Evolutionary conservation across 352 stramenopile genomes (phyloP).

Genomic region (Phytophthora constricta): DNA sequence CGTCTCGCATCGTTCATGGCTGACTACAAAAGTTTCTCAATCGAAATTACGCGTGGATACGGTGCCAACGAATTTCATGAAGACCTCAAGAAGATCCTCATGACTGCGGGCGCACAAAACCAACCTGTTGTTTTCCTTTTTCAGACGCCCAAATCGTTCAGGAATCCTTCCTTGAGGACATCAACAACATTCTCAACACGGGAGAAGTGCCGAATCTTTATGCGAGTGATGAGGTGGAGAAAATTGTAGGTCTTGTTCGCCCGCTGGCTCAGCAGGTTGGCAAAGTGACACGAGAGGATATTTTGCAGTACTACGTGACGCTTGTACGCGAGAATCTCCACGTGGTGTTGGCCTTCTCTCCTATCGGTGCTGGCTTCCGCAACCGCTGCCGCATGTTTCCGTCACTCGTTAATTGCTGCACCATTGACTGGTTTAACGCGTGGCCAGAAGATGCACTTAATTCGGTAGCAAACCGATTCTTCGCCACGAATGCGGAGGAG

Average conservation of each 20-base stretch:
- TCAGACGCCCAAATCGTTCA: slow-evolving; percentile 94
- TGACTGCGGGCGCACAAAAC: slow-evolving; percentile 88
- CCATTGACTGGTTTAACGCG: slow-evolving; percentile 97
- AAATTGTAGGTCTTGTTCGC: slow-evolving; percentile 88
- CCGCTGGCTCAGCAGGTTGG: slow-evolving; percentile 77
- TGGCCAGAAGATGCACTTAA: slow-evolving; percentile 95
- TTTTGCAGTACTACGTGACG: slow-evolving; percentile 88
- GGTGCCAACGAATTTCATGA: slow-evolving; percentile 92
- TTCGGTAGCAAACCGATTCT: slow-evolving; percentile 92
- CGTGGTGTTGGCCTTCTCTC: slow-evolving; percentile 93
- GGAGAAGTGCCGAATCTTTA: slow-evolving; percentile 95
- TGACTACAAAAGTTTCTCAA: slow-evolving; percentile 91
- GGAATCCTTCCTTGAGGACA: slow-evolving; percentile 94
- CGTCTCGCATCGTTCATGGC: slow-evolving; percentile 92
- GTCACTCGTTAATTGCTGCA: slow-evolving; percentile 94
- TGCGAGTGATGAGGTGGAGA: slow-evolving; percentile 90
- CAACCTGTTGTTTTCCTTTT: slow-evolving; percentile 94
- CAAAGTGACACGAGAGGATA: slow-evolving; percentile 87
- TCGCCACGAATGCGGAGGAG: slow-evolving; percentile 82
- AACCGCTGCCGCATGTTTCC: slow-evolving; percentile 95
- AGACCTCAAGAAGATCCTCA: slow-evolving; percentile 92
- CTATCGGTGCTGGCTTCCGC: slow-evolving; percentile 92
- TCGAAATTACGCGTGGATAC: slow-evolving; percentile 94
- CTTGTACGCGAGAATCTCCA: slow-evolving; percentile 95
- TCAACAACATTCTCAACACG: slow-evolving; percentile 95